Evolutionary conservation across 225 moss, liverwort and hornwort genomes (phyloP).

Genomic region (Physcomitrium patens): DNA sequence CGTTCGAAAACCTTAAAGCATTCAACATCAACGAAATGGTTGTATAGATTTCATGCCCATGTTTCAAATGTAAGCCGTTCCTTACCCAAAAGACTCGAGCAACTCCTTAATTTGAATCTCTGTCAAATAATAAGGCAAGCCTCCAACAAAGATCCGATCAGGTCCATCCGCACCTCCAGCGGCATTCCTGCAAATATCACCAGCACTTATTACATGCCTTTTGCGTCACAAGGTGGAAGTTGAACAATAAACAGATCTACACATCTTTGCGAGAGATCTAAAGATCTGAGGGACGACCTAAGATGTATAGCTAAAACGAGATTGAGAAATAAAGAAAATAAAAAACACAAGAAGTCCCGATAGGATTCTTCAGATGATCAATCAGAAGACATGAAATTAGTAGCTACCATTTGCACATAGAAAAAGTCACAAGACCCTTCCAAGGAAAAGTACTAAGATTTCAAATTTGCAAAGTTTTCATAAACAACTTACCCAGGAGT

Average conservation of each 20-base stretch:
- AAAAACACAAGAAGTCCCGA: no score
- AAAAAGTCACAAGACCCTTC: no score
- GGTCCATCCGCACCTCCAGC: slow-evolving; percentile 90
- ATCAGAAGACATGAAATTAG: no score
- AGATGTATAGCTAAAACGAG: no score
- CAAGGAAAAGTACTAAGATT: no score
- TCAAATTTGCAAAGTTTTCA: not conserved
- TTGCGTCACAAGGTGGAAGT: not conserved
- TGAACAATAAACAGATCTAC: not conserved
- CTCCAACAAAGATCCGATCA: slow-evolving; percentile 88
- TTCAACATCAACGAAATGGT: not conserved
- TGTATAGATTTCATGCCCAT: not conserved
- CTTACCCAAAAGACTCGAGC: slow-evolving; percentile 82
- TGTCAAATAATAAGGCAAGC: slow-evolving; percentile 78
- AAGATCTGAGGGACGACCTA: no score
- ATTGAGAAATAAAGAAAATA: no score
- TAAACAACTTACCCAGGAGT: slow-evolving; percentile 69
- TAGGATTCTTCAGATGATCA: no score
- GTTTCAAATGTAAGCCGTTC: slow-evolving; percentile 6
- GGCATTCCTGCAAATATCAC: slow-evolving; percentile 43
- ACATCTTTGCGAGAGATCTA: not conserved
- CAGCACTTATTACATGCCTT: slow-evolving; percentile 4
- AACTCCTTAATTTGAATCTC: slow-evolving; percentile 89
- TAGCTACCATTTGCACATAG: no score
- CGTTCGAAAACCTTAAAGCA: not conserved